Base-by-base conservation (phyloP, 2,329 filamentous ascomycete genomes). In the Corynespora cassiicola region DNA sequence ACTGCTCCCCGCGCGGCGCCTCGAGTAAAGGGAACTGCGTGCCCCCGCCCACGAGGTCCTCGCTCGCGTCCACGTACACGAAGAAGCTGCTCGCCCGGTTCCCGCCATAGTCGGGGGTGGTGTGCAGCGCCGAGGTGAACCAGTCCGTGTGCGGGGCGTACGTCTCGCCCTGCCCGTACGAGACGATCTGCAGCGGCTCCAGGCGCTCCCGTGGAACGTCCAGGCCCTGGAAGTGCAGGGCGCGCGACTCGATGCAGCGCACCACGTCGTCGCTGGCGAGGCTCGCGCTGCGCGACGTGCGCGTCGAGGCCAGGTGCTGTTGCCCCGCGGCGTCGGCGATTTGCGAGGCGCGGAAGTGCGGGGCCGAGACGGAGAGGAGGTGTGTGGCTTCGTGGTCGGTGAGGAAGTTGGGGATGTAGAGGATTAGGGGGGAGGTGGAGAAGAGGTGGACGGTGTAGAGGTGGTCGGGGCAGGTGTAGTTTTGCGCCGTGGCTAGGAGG, bases 121-220 rank as follows among this genome's bases (percentile, higher is more conserved):
- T 53, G 21, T 55, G 56, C 5, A 50, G 29, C 1, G 45, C 3
- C 1, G 46, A 46, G 7, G 55, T 55, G 26, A 58, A 58, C 79
- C 80, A 82, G 58, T 83, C 80, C 52, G 75, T 82, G 48, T 82
- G 79, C 42, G 77, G 69, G 4, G 61, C 61, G 55, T 82, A 83
- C 55, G 81, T 76, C 8, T 79, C 78, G 3, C 70, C 72, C 15
- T 68, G 50, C 21, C 74, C 76, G 56, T 83, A 83, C 31, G 75
- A 69, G 46, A 61, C 56, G 2, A 51, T 39, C 39, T 61, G 56
- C 9, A 61, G 39, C 77, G 79, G 9, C 75, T 79, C 75, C 73
- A 80, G 62, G 34, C 78, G 67, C 9, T 68, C 63, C 2, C 74
- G 73, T 75, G 32, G 36, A 7, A 45, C 53, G 20, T 50, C 45